Evolutionary conservation across 1,284 basidiomycete species (phyloP).

Genomic region (Pseudozyma hubeiensis): DNA sequence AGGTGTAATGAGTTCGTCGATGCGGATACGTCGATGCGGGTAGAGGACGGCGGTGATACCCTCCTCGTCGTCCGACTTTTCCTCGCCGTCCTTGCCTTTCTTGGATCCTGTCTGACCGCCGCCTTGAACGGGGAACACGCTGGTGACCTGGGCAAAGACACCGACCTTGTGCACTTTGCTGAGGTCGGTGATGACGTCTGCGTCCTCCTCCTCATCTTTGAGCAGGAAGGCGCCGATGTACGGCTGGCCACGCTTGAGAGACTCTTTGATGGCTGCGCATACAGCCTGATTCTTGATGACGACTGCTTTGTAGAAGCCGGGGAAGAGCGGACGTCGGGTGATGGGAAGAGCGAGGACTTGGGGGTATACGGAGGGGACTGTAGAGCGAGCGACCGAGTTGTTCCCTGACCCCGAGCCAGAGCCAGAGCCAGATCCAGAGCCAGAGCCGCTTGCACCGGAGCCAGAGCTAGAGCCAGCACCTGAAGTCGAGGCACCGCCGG

Average conservation of each 20-base stretch:
- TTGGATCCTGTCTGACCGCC: slow-evolving; percentile 53
- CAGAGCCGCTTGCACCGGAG: slow-evolving; percentile 11
- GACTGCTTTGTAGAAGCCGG: slow-evolving; percentile 83
- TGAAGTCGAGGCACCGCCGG: slow-evolving; percentile 20
- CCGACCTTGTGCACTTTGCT: slow-evolving; percentile 92
- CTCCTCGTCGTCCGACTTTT: slow-evolving; percentile 82
- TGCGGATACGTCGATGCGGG: slow-evolving; percentile 90
- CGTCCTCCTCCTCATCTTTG: slow-evolving; percentile 92
- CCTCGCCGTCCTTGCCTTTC: slow-evolving; percentile 73
- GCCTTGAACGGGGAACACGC: slow-evolving; percentile 76
- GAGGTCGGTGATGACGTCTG: slow-evolving; percentile 89
- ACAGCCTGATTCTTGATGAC: slow-evolving; percentile 76
- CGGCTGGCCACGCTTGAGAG: slow-evolving; percentile 95
- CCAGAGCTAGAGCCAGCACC: slow-evolving; percentile 20
- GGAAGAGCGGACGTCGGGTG: slow-evolving; percentile 93
- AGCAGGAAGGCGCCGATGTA: slow-evolving; percentile 97
- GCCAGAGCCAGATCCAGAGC: slow-evolving; percentile 28
- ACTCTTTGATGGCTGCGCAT: slow-evolving; percentile 93
- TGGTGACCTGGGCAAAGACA: slow-evolving; percentile 97
- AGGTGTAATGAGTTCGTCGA: slow-evolving; percentile 78
- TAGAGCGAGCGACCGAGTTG: slow-evolving; percentile 56
- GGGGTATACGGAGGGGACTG: slow-evolving; percentile 76
- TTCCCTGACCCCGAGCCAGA: slow-evolving; percentile 32
- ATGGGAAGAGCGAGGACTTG: slow-evolving; percentile 96
- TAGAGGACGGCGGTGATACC: slow-evolving; percentile 91